Evolutionary conservation across 352 stramenopile genomes (phyloP), one percentile per base, ranked within the genome.

Genomic region (Phytophthora capsici): DNA sequence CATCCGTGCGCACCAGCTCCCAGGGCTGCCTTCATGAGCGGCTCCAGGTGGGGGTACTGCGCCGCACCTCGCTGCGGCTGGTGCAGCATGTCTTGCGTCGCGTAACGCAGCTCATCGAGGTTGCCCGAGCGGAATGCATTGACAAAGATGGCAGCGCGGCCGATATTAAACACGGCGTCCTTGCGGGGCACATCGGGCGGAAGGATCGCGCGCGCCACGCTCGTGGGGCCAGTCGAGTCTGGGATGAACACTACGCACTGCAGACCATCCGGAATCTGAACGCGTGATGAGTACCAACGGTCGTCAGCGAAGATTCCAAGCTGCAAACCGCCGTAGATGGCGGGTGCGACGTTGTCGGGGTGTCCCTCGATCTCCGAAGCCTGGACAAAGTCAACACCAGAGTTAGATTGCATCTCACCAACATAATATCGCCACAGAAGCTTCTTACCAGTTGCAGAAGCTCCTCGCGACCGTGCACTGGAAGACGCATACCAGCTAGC

Each of bases 231-330:
- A 20, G 98, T 98, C 62, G 98, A 94, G 70, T 99, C 91, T 0
- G 98, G 98, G 71, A 99, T 99, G 74, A 99, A 99, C 63, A 99
- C 91, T 49, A 99, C 96, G 71, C 98, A 96, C 84, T 99, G 96
- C 61, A 99, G 82, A 3, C 95, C 96, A n/a, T 97, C 77, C 9
- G 97, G 97, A 68, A 97, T 95, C 63, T 96, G 86, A 36, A 99
- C 94, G 52, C 97, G 94, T 83, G 98, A 98, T 12, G 97, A 99
- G 58, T 98, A 91, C 97, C 97, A 99, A 51, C 97, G 94, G 57
- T 97, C 87, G 59, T 98, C 96, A 41, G 96, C 98, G 46, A 88
- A 87, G 59, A 95, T 93, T 26, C 88, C 88, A 61, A 99, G 86
- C 85, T 99, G 98, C 63, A 99, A 89, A 20, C 97, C 98, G 52